Base-by-base conservation (phyloP, 768 basidiomycete species). In the Neoboletus magnificus region DNA sequence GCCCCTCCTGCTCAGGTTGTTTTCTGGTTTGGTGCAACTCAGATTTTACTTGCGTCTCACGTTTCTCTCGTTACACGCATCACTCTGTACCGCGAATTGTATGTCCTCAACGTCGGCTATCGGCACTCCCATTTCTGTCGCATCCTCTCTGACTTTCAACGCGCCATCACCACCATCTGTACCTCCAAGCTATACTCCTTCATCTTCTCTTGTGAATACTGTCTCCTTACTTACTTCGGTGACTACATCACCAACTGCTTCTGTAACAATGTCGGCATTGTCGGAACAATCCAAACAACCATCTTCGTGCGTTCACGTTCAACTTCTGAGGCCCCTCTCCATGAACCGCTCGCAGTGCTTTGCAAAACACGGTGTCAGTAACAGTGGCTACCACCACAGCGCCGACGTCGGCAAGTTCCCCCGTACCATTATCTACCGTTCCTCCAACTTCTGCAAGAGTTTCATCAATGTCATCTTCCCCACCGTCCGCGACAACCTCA, bases 221-320 rank as follows among this genome's bases (percentile, higher is more conserved):
- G 52, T 66, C 25, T 62, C 70, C 18, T 56, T 62, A 36, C 58
- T 65, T 39, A 55, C 68, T 20, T 55, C 71, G 48, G 65, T 67
- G 30, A 45, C 64, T 33, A 47, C 62, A 23, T 50, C 66, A 22
- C 48, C 67, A 4, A 42, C 46, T 45, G 42, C 47, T 55, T 33
- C 65, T 46, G 48, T 57, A 30, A 42, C 59, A 42, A 56, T 46
- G 13, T 56, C 59, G 15, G 39, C 59, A 43, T 52, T 36, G 43
- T 58, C 57, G 29, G 12, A 51, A 40, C 56, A 60, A 29, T 48
- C 64, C 39, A 51, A 52, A 25, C 50, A 52, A 32, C 32, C 56
- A 45, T 58, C 61, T 43, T 56, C 53, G 70, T 73, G 54, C 66
- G 71, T 69, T 42, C 43, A 51, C 15, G 36, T 54, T 30, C 37